Base-by-base conservation (phyloP, 2,329 filamentous ascomycete genomes). In the Calonectria multiphialidica region DNA sequence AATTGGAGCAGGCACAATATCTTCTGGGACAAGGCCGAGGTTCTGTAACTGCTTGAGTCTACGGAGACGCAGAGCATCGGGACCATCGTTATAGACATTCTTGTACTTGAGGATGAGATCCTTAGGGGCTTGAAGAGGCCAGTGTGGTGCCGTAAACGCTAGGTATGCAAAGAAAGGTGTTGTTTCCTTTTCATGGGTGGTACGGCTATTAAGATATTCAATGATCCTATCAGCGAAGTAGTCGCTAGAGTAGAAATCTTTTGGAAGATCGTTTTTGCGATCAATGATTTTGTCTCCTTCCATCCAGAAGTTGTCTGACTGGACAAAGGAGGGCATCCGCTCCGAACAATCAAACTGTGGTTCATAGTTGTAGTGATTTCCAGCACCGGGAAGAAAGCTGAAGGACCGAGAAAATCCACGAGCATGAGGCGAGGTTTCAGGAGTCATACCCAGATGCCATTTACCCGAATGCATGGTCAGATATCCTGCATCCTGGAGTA, bases 31-130 rank as follows among this genome's bases (percentile, higher is more conserved):
- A 77, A 92, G 84, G 5, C 90, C 90, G 12, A 91, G 83, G 6
- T 90, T 86, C 72, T 89, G 89, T 47, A 92, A 85, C 4, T 85
- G 82, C 66, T 87, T 83, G 8, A 92, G 83, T 3, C 90, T 85
- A 68, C 85, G 84, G 69, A 86, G 77, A 1, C 90, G 84, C 6
- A 92, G 83, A 0, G 84, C 88, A n/a, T 90, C 88, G 0, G 90
- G 90, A 0, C 91, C 90, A 4, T 90, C 89, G 57, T 91, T 87
- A 76, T 92, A 92, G 0, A 90, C 82, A 9, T 90, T 89, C 15
- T 84, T 84, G 79, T 92, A 92, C 61, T 90, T 88, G 18, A 85
- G 83, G 45, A 90, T 86, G 68, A 87, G 87, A 73, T 90, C 86
- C 57, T 81, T 77, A 0, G 90, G 89, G 0, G 89, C 89, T 75